These are phyloP conservation scores for Reticulascus tulasneorum DNA, from an alignment of 2,329 filamentous ascomycete species.

Conservation along the genomic window DNA sequence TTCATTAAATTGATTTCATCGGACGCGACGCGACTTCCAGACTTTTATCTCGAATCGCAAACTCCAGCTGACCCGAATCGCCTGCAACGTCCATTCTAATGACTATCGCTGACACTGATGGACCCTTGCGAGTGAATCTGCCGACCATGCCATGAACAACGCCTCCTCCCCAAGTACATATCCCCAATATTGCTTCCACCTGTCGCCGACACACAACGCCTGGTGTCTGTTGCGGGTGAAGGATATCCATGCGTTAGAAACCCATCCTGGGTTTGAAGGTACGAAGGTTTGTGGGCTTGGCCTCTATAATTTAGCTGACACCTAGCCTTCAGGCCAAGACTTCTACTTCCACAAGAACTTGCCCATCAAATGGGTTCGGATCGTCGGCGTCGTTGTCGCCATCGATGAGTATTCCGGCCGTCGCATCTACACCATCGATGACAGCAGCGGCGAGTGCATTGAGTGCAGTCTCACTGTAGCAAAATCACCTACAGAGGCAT, in stretches of 20 bases:
- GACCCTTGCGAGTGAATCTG: too few relatives aligned
- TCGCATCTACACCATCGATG: slow-evolving; percentile 57
- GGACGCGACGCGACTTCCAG: too few relatives aligned
- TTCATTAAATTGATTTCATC: too few relatives aligned
- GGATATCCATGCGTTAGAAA: slow-evolving; percentile 46
- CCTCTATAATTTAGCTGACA: background rate
- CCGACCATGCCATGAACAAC: slow-evolving; percentile 48
- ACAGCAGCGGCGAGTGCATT: slow-evolving; percentile 58
- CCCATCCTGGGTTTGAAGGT: slow-evolving; percentile 52
- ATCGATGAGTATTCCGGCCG: slow-evolving; percentile 46
- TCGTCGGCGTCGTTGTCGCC: slow-evolving; percentile 67
- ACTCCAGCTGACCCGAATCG: too few relatives aligned
- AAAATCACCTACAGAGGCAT: slow-evolving; percentile 10
- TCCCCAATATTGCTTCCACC: slow-evolving; percentile 59
- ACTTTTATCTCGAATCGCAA: too few relatives aligned
- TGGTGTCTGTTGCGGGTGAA: slow-evolving; percentile 54
- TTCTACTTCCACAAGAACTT: slow-evolving; percentile 69
- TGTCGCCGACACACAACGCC: slow-evolving; percentile 55
- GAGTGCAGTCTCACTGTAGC: slow-evolving; percentile 35
- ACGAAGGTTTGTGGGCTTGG: slow-evolving; percentile 5
- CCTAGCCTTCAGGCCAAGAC: slow-evolving; percentile 34
- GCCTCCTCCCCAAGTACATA: slow-evolving; percentile 39
- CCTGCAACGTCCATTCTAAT: too few relatives aligned
- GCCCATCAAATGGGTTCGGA: slow-evolving; percentile 70
- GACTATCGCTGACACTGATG: too few relatives aligned